Evolutionary conservation across 805 yeast species (phyloP), one percentile per base, ranked within the genome.

Genomic region (Yarrowia phangngaensis): DNA sequence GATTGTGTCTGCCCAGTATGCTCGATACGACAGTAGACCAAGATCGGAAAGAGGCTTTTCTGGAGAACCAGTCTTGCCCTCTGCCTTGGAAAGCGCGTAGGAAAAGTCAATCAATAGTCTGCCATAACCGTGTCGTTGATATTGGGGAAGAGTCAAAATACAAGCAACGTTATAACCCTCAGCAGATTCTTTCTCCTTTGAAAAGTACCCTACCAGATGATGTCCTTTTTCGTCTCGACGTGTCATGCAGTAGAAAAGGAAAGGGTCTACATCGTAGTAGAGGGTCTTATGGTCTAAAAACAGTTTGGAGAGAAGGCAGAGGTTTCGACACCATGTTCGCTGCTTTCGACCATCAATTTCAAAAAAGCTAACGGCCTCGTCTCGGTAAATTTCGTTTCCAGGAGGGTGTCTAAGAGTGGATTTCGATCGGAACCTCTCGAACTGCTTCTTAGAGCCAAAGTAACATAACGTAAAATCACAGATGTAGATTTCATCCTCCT

Each of bases 211-310:
- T 5, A 92, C 96, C 36, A 92, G 70, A 67, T 92, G 97, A 64
- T 90, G 97, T 2, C 98, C 98, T 53, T 78, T 75, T 53, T 83
- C 88, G 58, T 90, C 95, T 53, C 86, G 74, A 52, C 79, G 74
- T 1, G 97, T 88, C 98, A 92, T 92, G 60, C 95, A 84, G 64
- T 92, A 92, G 62, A 92, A 92, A 58, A 92, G 68, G 58, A 92
- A 92, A 3, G 99, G 99, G 64, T 92, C 99, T 38, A 92, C 99
- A 64, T 92, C 99, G 64, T 92, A 92, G 67, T 92, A 92, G 27
- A 92, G 73, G 0, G 98, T 88, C 63, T 92, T 92, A 70, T 92
- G 98, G 68, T 92, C 98, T 60, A 92, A 70, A 60, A 92, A 92
- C 50, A 92, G 69, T 64, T 92, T 92, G 0, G 88, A 80, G n/a